These are phyloP conservation scores for Heliamphora pulchella DNA, from an alignment of 179 eudicot species.

Conservation along the genomic window DNA sequence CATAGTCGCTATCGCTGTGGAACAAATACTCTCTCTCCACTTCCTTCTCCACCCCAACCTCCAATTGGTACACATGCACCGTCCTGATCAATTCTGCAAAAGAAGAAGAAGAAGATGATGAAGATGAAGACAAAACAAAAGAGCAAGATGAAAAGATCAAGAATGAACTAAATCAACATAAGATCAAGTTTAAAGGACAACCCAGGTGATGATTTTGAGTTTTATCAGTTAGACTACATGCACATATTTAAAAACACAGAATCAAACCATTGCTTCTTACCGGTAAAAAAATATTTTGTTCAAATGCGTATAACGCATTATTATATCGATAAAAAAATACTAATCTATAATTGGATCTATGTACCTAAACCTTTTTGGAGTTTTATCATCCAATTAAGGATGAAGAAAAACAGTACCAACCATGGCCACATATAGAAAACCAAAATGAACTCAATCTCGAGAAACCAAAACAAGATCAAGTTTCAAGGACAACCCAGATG, in stretches of 20 bases:
- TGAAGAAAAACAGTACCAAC: not conserved
- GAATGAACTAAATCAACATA: not conserved
- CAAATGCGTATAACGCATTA: no score
- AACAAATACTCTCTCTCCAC: conserved; percentile 26
- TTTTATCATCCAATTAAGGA: not conserved
- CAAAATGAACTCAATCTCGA: not conserved
- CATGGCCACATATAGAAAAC: not conserved
- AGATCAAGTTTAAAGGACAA: not conserved
- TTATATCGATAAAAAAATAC: no score
- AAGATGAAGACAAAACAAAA: not conserved
- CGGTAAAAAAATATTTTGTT: no score
- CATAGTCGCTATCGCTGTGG: conserved; percentile 14
- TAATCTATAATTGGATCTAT: no score
- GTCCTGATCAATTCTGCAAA: conserved; percentile 21
- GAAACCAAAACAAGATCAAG: not conserved
- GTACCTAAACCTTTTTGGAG: not conserved
- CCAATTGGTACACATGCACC: conserved; percentile 18
- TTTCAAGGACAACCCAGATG: not conserved
- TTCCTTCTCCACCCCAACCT: conserved; percentile 10
- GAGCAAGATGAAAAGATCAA: not conserved
- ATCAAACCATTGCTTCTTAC: not conserved
- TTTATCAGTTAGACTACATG: not conserved
- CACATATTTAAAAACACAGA: not conserved
- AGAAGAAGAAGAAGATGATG: not conserved
- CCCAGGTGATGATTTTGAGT: not conserved